Evolutionary conservation across 2,329 filamentous ascomycete genomes (phyloP).

Genomic region (Magnaporthiopsis incrustans): DNA sequence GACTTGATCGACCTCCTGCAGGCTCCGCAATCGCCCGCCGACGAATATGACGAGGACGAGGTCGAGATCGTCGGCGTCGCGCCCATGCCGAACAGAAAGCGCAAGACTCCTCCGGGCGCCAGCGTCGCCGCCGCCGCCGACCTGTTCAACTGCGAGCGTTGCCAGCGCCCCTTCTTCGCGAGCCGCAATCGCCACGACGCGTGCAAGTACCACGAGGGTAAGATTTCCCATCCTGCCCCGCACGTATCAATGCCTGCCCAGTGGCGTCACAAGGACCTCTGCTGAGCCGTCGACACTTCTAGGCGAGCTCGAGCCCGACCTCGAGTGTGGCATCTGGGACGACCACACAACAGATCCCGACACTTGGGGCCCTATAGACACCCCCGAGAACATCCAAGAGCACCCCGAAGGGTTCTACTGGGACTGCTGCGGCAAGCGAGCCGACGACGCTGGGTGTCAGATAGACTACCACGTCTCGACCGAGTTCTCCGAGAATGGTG

Average conservation of each 20-base stretch:
- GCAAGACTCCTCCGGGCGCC: not conserved
- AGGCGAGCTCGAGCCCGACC: slow-evolving; percentile 15
- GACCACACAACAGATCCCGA: slow-evolving; percentile 6
- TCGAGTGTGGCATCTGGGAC: slow-evolving; percentile 6
- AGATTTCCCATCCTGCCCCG: not conserved
- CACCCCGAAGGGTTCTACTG: slow-evolving; percentile 17
- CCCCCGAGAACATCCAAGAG: slow-evolving; percentile 8
- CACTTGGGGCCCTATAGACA: slow-evolving; percentile 12
- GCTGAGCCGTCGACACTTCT: not conserved
- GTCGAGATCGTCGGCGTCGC: not conserved
- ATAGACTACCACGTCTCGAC: not conserved
- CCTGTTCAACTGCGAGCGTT: not conserved
- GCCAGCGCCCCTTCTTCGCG: slow-evolving; percentile 10
- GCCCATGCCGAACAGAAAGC: not conserved
- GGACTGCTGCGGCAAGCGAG: slow-evolving; percentile 14
- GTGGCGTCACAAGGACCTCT: not conserved
- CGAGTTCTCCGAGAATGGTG: not conserved
- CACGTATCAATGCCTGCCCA: not conserved
- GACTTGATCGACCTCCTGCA: not conserved
- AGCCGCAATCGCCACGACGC: slow-evolving; percentile 10
- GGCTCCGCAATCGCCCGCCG: not conserved
- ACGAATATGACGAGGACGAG: not conserved
- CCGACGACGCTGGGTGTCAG: not conserved
- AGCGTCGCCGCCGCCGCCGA: not conserved
- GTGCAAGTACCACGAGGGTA: slow-evolving; percentile 8